Evolutionary conservation across 208 protist species (phyloP).

Genomic region (Polymyxa betae): DNA sequence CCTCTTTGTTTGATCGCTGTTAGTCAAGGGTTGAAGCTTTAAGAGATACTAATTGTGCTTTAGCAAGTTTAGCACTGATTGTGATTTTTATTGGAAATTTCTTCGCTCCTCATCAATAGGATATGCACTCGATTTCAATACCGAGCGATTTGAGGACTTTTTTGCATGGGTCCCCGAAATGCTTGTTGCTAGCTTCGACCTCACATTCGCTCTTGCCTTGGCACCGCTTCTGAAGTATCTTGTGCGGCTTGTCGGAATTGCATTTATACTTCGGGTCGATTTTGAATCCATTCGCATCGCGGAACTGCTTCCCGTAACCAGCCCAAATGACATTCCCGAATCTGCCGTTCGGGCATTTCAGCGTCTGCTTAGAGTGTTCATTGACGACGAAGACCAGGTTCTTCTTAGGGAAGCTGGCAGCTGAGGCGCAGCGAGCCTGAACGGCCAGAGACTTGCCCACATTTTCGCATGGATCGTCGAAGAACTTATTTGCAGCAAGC

Average conservation of each 20-base stretch:
- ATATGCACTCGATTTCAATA: not conserved
- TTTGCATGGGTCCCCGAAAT: not conserved
- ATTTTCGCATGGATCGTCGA: not conserved
- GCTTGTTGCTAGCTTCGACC: not conserved
- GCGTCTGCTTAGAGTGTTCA: not conserved
- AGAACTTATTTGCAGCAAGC: not conserved
- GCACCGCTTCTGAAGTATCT: not conserved
- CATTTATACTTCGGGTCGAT: not conserved
- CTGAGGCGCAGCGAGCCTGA: not conserved
- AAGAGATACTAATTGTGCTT: too few relatives aligned
- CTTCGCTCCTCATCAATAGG: too few relatives aligned
- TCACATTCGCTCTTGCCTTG: not conserved
- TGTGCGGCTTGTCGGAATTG: not conserved
- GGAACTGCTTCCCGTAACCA: not conserved
- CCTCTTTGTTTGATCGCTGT: too few relatives aligned
- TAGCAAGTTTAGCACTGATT: too few relatives aligned
- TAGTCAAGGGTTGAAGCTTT: too few relatives aligned
- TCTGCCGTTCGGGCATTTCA: not conserved
- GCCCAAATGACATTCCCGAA: not conserved
- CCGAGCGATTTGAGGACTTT: not conserved
- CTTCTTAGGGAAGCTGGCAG: not conserved
- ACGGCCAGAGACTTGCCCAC: not conserved
- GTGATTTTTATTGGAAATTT: too few relatives aligned
- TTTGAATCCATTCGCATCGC: not conserved
- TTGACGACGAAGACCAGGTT: not conserved